Percentiles rank a stretch among this genome's conserved stretches.
Conservation (phyloP, 345 rosid species). For the Sisymbrium irio region DNA sequence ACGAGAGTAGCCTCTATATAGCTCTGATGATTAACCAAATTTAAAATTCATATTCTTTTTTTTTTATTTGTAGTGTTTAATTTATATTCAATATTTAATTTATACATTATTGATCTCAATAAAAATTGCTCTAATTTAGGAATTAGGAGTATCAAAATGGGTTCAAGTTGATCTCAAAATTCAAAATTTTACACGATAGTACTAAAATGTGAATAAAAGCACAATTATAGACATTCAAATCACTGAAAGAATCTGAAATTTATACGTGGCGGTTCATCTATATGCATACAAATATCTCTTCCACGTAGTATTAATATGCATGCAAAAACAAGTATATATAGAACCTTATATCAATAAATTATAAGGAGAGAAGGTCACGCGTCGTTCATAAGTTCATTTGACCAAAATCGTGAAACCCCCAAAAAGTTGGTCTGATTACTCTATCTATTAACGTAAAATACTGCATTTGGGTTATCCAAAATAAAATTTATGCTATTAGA, state of each 20-base stretch:
- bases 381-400: neutral
- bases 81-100: neutral
- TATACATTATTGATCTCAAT: neutral
- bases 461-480: neutral
- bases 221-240: neutral
- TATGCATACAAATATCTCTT: constrained; percentile 15
- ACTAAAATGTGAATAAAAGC: neutral
- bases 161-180: neutral
- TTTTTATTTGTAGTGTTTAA: neutral
- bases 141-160: neutral
- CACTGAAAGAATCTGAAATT: neutral
- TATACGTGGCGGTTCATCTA: constrained; percentile 20
- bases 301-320: constrained; percentile 21
- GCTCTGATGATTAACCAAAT: neutral
- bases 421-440: neutral
- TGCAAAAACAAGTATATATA: neutral
- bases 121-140: neutral
- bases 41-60: neutral
- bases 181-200: neutral
- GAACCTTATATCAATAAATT: neutral
- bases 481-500: neutral
- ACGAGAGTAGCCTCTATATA: neutral
- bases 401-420: constrained; percentile 16
- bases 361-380: neutral
- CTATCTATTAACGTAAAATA: neutral